Evolutionary conservation across 495 filamentous ascomycete genomes (phyloP).

Genomic region (Tuber umbilicatum): DNA sequence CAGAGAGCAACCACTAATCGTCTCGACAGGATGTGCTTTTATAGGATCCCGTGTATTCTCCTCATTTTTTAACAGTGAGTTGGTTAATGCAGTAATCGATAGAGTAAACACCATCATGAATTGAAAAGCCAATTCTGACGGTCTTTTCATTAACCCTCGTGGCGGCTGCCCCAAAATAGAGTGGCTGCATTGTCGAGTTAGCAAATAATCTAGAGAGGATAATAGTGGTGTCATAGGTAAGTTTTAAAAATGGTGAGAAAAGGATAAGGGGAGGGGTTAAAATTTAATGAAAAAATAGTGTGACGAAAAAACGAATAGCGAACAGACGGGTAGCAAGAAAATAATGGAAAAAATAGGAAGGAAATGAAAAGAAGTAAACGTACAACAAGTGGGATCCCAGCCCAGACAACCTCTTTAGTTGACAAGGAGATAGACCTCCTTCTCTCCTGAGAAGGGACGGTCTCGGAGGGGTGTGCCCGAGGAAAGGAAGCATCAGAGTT

Average conservation of each 20-base stretch:
- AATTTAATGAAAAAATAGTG: too few relatives aligned
- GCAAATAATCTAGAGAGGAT: neutral
- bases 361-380: neutral
- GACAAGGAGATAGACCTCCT: conserved; percentile 27
- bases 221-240: neutral
- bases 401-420: conserved; percentile 22
- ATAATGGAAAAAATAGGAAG: neutral
- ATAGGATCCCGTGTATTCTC: conserved; percentile 46
- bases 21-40: conserved; percentile 51
- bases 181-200: conserved; percentile 46
- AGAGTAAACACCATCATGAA: conserved; percentile 72
- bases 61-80: conserved; percentile 44
- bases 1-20: conserved; percentile 54
- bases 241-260: neutral
- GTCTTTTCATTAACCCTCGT: conserved; percentile 49
- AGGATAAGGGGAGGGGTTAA: too few relatives aligned
- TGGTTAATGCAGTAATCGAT: conserved; percentile 64
- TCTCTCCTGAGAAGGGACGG: neutral
- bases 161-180: conserved; percentile 59
- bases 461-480: neutral
- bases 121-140: conserved; percentile 58
- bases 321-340: too few relatives aligned
- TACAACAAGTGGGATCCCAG: conserved; percentile 33
- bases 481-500: neutral
- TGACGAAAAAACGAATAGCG: too few relatives aligned